These are phyloP conservation scores for Candida morakotiae DNA, from an alignment of 805 yeast species.

Conservation along the genomic window DNA sequence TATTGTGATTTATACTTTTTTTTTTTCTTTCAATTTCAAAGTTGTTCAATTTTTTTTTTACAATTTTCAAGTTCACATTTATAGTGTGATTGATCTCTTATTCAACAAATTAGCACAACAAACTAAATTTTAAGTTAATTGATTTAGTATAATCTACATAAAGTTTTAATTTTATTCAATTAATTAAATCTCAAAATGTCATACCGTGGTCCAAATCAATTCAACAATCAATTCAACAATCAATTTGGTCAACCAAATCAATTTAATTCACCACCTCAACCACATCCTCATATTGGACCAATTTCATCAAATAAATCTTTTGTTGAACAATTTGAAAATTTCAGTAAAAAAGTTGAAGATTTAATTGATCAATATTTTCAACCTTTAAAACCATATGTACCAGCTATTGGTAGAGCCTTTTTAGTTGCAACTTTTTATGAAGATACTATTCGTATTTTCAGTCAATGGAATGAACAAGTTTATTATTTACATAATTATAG, in stretches of 20 bases:
- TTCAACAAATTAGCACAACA: no score
- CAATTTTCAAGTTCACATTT: no score
- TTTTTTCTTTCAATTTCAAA: no score
- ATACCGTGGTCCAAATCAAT: conserved; percentile 42
- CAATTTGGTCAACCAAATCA: conserved; percentile 21
- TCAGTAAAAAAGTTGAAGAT: conserved; percentile 53
- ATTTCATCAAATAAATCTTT: conserved; percentile 24
- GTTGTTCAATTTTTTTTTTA: no score
- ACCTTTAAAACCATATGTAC: conserved; percentile 69
- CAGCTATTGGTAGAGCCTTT: conserved; percentile 81
- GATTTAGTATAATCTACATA: no score
- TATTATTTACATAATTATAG: conserved; percentile 77
- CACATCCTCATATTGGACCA: conserved; percentile 25
- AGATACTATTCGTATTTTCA: conserved; percentile 75
- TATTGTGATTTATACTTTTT: no score
- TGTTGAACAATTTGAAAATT: conserved; percentile 43
- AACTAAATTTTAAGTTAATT: no score
- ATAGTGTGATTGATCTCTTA: no score
- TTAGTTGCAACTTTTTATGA: conserved; percentile 93
- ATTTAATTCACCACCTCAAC: conserved; percentile 8
- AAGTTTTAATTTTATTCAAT: no score
- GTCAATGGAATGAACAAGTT: conserved; percentile 92
- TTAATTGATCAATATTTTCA: conserved; percentile 46
- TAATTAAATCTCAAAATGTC: conserved; percentile 27
- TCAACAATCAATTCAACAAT: conserved; percentile 38